These are phyloP conservation scores for Stylonectria norvegica DNA, from an alignment of 2,329 filamentous ascomycete species.

Conservation along the genomic window DNA sequence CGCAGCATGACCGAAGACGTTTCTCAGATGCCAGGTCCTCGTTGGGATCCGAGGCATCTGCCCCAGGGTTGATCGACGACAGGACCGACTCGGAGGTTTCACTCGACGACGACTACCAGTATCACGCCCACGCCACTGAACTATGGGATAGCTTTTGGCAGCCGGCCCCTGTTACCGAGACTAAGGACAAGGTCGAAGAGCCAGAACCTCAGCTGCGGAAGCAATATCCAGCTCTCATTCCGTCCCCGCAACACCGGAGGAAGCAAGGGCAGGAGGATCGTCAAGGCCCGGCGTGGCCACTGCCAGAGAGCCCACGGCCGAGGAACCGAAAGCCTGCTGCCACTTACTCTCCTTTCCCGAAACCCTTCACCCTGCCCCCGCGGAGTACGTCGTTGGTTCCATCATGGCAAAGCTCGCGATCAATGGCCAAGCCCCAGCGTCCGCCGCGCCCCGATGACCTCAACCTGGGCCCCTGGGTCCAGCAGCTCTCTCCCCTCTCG, in stretches of 20 bases:
- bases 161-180: constrained; percentile 9
- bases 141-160: constrained; percentile 53
- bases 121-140: constrained; percentile 42
- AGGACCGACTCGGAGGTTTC: constrained; percentile 50
- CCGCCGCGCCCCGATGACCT: constrained; percentile 29
- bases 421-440: constrained; percentile 24
- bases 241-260: constrained; percentile 26
- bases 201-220: constrained; percentile 20
- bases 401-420: constrained; percentile 28
- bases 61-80: constrained; percentile 50
- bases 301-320: constrained; percentile 20
- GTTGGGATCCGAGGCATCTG: constrained; percentile 43
- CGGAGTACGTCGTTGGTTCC: constrained; percentile 24
- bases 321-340: constrained; percentile 24
- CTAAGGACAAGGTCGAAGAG: constrained; percentile 10
- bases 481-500: constrained; percentile 12
- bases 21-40: constrained; percentile 38
- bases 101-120: constrained; percentile 49
- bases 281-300: constrained; percentile 26
- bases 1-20: constrained; percentile 18
- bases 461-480: constrained; percentile 21
- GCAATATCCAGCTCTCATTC: constrained; percentile 32
- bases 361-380: constrained; percentile 34
- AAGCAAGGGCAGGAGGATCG: constrained; percentile 21
- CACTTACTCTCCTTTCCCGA: constrained; percentile 44